A percentile compares a stretch with the other conserved stretches of the same genome.
Conservation (phyloP, 2,329 filamentous ascomycete species). For the Talaromyces rugulosus region DNA sequence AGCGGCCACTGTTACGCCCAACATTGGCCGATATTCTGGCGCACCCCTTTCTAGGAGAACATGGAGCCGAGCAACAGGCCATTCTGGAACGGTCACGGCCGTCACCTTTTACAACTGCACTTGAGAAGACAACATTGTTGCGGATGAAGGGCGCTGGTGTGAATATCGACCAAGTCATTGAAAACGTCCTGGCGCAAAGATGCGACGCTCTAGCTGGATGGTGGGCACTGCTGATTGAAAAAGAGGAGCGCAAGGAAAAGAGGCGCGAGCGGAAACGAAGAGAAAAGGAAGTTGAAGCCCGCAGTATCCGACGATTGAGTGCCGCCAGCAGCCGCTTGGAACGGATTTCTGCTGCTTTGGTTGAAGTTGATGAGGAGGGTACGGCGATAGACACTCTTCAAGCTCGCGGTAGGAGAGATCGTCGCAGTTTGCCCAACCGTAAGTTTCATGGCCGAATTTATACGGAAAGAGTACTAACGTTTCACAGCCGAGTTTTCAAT, state of each 20-base stretch:
- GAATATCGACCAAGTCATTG: slow-evolving; percentile 89
- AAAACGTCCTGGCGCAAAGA: slow-evolving; percentile 83
- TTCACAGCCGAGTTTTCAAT: slow-evolving; percentile 55
- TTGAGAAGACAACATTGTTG: slow-evolving; percentile 88
- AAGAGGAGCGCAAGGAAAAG: slow-evolving; percentile 82
- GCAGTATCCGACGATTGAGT: slow-evolving; percentile 76
- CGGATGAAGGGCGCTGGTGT: slow-evolving; percentile 92
- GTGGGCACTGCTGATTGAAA: slow-evolving; percentile 93
- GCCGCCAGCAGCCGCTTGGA: slow-evolving; percentile 85
- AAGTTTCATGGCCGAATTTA: slow-evolving; percentile 13
- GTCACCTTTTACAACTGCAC: slow-evolving; percentile 73
- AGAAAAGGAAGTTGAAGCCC: slow-evolving; percentile 77
- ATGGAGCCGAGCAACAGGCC: slow-evolving; percentile 81
- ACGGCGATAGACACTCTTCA: slow-evolving; percentile 51
- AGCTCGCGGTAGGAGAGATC: slow-evolving; percentile 71
- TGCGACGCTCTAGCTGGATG: slow-evolving; percentile 90
- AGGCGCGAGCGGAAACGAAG: slow-evolving; percentile 76
- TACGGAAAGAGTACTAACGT: neutral
- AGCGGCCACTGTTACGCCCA: slow-evolving; percentile 79
- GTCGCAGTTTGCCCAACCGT: slow-evolving; percentile 60
- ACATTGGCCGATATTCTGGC: slow-evolving; percentile 78
- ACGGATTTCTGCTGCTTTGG: slow-evolving; percentile 69
- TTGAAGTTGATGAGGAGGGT: slow-evolving; percentile 75
- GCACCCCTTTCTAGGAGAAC: slow-evolving; percentile 81
- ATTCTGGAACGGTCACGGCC: slow-evolving; percentile 80